These are phyloP conservation scores for Oryza meridionalis DNA, from an alignment of 176 grass and related monocot genomes.

Conservation along the genomic window DNA sequence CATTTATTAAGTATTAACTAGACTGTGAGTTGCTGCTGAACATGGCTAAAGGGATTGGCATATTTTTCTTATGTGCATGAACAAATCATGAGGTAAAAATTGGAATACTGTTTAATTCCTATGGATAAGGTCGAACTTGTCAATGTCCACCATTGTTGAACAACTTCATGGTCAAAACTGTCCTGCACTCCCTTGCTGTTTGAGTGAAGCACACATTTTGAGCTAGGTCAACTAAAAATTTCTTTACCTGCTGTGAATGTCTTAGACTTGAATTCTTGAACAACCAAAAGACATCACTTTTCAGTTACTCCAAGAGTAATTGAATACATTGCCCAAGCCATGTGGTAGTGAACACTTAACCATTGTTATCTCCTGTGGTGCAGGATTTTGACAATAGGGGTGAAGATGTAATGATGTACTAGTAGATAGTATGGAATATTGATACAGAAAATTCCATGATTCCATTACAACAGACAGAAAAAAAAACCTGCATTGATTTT, in stretches of 20 bases:
- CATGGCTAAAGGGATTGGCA: background rate
- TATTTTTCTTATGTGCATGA: background rate
- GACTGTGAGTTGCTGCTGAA: background rate
- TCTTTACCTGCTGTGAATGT: conserved; percentile 6
- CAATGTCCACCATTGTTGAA: background rate
- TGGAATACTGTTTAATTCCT: background rate
- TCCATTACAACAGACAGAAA: background rate
- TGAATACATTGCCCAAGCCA: conserved; percentile 20
- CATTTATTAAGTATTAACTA: background rate
- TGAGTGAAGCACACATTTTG: conserved; percentile 25
- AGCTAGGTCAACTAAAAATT: conserved; percentile 33
- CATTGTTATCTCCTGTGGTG: background rate
- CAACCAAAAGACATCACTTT: conserved; percentile 36
- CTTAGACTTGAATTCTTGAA: conserved; percentile 31
- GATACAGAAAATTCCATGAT: background rate
- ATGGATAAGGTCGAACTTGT: background rate
- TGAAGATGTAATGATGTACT: background rate
- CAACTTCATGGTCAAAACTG: background rate
- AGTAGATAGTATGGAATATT: background rate
- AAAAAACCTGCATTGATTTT: background rate
- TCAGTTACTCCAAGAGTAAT: conserved; percentile 10
- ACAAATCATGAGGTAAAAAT: conserved; percentile 3
- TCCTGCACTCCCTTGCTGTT: background rate
- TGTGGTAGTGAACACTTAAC: background rate
- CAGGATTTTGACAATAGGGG: background rate